Evolutionary conservation across 805 yeast genomes (phyloP).

Genomic region (Lachancea lanzarotensis): DNA sequence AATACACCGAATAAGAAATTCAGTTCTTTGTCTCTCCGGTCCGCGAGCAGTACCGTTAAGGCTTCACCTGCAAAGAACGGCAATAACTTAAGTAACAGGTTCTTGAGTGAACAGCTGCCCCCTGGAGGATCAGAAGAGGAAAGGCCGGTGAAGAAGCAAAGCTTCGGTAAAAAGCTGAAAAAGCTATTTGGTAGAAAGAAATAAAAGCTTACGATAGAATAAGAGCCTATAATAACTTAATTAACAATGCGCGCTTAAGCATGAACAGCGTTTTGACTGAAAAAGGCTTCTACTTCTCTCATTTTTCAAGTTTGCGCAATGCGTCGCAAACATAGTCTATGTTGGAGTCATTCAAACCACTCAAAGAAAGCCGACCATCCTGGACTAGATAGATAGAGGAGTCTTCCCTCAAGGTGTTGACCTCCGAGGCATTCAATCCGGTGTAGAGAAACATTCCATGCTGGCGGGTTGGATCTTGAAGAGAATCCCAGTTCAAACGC

Average conservation of each 20-base stretch:
- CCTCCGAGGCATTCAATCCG: conserved; percentile 68
- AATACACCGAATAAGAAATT: conserved; percentile 14
- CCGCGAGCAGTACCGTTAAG: conserved; percentile 18
- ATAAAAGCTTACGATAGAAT: conserved; percentile 3
- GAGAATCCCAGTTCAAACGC: conserved; percentile 75
- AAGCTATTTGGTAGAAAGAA: conserved; percentile 37
- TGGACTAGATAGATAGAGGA: conserved; percentile 77
- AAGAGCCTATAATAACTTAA: conserved; percentile 3
- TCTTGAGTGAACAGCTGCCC: conserved; percentile 25
- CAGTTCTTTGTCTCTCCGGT: conserved; percentile 20
- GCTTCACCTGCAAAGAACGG: conserved; percentile 2
- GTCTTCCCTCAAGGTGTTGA: conserved; percentile 59
- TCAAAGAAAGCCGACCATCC: conserved; percentile 87
- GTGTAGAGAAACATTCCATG: conserved; percentile 97
- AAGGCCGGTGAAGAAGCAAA: conserved; percentile 24
- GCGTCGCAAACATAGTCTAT: conserved; percentile 48
- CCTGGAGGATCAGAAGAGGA: conserved; percentile 2
- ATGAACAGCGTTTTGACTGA: not conserved
- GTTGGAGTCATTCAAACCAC: conserved; percentile 77
- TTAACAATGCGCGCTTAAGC: not conserved
- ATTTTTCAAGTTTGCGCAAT: conserved; percentile 6
- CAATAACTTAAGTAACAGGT: conserved; percentile 17
- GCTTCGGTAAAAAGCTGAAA: conserved; percentile 35
- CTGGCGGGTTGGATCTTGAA: conserved; percentile 52
- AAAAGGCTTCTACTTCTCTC: not conserved